These are phyloP conservation scores for Calocera viscosa DNA, from an alignment of 768 basidiomycete species.

Conservation along the genomic window DNA sequence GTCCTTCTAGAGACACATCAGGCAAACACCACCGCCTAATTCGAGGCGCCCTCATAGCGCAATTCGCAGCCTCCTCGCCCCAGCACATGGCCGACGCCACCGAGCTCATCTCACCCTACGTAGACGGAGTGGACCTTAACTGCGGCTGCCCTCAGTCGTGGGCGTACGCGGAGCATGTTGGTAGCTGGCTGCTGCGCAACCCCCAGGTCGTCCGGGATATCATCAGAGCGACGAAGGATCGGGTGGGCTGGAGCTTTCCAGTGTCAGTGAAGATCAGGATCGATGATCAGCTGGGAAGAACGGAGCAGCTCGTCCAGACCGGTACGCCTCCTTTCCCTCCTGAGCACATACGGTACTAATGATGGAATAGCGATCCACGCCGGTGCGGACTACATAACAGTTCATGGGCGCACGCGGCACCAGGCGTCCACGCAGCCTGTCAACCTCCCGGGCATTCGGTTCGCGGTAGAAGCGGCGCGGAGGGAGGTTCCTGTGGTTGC, in stretches of 20 bases:
- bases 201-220: slow-evolving; percentile 30
- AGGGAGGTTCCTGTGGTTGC: slow-evolving; percentile 33
- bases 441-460: slow-evolving; percentile 29
- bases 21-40: slow-evolving; percentile 22
- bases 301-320: slow-evolving; percentile 30
- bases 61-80: slow-evolving; percentile 35
- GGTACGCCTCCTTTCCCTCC: slow-evolving; percentile 13
- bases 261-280: slow-evolving; percentile 38
- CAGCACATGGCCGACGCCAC: slow-evolving; percentile 33
- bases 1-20: slow-evolving; percentile 8
- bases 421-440: slow-evolving; percentile 34
- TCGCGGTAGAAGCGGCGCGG: slow-evolving; percentile 31
- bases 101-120: slow-evolving; percentile 32
- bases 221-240: slow-evolving; percentile 30
- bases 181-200: slow-evolving; percentile 33
- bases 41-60: slow-evolving; percentile 31
- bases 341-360: background rate
- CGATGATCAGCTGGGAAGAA: slow-evolving; percentile 32
- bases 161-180: slow-evolving; percentile 36
- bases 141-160: slow-evolving; percentile 37
- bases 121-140: slow-evolving; percentile 38
- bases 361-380: slow-evolving; percentile 26
- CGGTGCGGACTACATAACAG: slow-evolving; percentile 29
- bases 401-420: slow-evolving; percentile 36
- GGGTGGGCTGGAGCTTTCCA: slow-evolving; percentile 33